Conservation (phyloP, 163 green algal species). For the Volvox carteri region DNA sequence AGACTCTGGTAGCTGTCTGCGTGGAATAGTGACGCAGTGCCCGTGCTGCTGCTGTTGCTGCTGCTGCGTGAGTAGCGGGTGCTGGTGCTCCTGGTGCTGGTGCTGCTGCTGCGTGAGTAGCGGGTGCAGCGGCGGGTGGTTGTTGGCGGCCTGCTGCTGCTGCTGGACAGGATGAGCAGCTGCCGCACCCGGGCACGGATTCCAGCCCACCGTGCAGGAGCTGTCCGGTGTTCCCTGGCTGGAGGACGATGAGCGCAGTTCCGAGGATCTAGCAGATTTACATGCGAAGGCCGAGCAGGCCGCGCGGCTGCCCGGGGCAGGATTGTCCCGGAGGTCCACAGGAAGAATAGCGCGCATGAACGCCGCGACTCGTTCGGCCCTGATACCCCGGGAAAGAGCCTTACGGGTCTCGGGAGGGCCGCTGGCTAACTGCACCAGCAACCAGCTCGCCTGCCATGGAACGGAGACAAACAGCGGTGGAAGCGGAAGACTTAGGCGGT, state of each 20-base stretch:
- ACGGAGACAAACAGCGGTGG: background rate
- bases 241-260: background rate
- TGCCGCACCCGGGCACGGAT: too few species aligned
- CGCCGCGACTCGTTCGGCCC: background rate
- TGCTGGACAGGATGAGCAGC: too few species aligned
- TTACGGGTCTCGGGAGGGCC: background rate
- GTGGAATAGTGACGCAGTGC: too few species aligned
- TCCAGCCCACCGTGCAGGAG: too few species aligned
- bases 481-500: too few species aligned
- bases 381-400: background rate
- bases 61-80: background rate
- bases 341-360: conserved; percentile 20
- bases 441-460: conserved; percentile 32
- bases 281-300: background rate
- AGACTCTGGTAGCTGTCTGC: background rate
- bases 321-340: background rate
- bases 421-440: conserved; percentile 35
- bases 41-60: background rate
- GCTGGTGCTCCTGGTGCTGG: background rate
- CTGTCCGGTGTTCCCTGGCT: background rate
- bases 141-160: too few species aligned
- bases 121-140: too few species aligned
- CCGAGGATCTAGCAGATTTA: background rate
- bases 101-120: background rate
- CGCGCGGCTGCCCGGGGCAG: background rate